Evolutionary conservation across 2,329 filamentous ascomycete species (phyloP), one percentile per base, ranked within the genome.

Genomic region (Pyrenochaeta sp.): DNA sequence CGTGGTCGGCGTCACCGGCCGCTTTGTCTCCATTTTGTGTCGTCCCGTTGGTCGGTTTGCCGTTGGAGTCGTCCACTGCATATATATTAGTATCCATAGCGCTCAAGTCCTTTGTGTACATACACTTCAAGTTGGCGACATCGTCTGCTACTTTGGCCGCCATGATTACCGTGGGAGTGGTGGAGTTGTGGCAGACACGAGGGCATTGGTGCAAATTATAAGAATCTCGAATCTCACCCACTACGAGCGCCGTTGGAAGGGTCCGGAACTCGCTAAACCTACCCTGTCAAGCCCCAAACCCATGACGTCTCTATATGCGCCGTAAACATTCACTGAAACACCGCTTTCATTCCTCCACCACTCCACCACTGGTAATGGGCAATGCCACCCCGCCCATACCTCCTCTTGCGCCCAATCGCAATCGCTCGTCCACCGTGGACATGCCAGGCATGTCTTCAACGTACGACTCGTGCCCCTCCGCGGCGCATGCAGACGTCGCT

Each of bases 1-100:
- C 81, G 63, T 84, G 82, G 64, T 85, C 84, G 56, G 77, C 80
- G 59, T 84, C 81, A 59, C 76, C 71, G 30, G 62, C 80, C 58
- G 81, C 73, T 59, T 77, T 79, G 72, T 67, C 66, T 60, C 69
- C 66, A 61, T 71, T 75, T 47, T 66, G 64, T 27, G 65, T 49
- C 9, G 70, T 49, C 62, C 70, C 69, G 61, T 74, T 73, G 51
- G 68, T 50, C 32, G 63, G 63, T 56, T 75, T 76, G 62, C 66
- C 61, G 57, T 68, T 74, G 63, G 68, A 48, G 50, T 77, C 74
- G 63, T 74, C 74, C 72, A 79, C 77, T 79, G 48, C 50, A 52
- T 10, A 22, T 25, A 15, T 32, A 50, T 68, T 51, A 66, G 60
- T 32, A 32, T 27, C 50, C 1, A 28, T 44, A 2, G 40, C 13